Evolutionary conservation across 2,329 filamentous ascomycete species (phyloP).

Genomic region (Metarhizium robertsii): DNA sequence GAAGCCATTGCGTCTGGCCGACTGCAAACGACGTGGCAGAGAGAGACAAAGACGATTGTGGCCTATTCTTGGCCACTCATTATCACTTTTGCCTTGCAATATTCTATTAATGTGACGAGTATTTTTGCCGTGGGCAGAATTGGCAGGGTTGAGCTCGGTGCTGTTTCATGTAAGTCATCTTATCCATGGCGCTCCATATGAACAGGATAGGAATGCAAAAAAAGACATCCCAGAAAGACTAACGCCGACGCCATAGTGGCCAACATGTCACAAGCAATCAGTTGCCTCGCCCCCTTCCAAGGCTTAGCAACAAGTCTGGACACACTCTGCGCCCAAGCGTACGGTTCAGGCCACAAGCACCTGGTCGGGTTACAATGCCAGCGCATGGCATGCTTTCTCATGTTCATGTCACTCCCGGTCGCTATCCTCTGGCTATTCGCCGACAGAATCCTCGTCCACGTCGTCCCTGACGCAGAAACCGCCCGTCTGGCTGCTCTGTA

Average conservation of each 20-base stretch:
- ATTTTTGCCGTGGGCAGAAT: conserved; percentile 71
- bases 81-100: conserved; percentile 66
- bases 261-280: conserved; percentile 74
- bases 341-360: conserved; percentile 81
- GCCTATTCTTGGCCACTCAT: conserved; percentile 64
- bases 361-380: conserved; percentile 78
- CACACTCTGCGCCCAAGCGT: conserved; percentile 88
- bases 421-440: conserved; percentile 61
- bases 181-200: background rate
- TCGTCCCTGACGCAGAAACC: conserved; percentile 44
- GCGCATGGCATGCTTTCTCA: conserved; percentile 71
- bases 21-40: conserved; percentile 84
- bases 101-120: conserved; percentile 73
- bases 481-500: conserved; percentile 64
- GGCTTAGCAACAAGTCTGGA: conserved; percentile 86
- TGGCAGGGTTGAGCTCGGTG: conserved; percentile 50
- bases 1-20: conserved; percentile 71
- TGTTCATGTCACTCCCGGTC: conserved; percentile 63
- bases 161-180: conserved; percentile 28
- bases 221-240: background rate
- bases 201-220: background rate
- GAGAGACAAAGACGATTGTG: conserved; percentile 73
- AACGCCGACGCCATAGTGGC: conserved; percentile 19
- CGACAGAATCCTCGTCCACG: conserved; percentile 48
- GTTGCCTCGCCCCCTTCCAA: conserved; percentile 67